These are phyloP conservation scores for Phalaenopsis equestris DNA, from an alignment of 106 monocot species.

Conservation along the genomic window DNA sequence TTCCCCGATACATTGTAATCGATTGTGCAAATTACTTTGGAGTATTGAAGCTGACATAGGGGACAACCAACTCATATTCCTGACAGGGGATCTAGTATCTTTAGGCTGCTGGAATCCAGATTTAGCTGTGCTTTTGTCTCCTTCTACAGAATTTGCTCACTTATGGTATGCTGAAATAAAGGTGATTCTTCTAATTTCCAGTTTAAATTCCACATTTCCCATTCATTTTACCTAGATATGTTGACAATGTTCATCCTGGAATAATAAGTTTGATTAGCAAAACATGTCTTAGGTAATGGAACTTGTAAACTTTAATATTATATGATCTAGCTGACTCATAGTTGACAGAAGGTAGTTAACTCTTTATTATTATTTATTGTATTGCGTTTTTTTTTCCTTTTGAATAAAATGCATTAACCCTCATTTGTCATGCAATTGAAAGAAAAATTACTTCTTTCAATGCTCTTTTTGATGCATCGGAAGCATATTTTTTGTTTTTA, in stretches of 20 bases:
- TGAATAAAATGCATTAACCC: not conserved
- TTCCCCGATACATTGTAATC: constrained; percentile 22
- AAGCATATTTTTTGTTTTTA: not conserved
- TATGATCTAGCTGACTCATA: not conserved
- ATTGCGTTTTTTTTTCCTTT: not conserved
- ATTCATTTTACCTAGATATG: not conserved
- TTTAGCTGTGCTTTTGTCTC: constrained; percentile 65
- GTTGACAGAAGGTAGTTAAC: not conserved
- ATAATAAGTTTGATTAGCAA: not conserved
- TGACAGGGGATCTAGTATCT: constrained; percentile 69
- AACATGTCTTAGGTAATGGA: not conserved
- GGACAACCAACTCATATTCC: constrained; percentile 45
- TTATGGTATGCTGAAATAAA: constrained; percentile 68
- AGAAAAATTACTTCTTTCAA: not conserved
- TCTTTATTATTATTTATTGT: not conserved
- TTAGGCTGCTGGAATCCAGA: constrained; percentile 89
- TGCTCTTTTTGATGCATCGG: not conserved
- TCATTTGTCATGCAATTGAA: not conserved
- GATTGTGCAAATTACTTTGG: constrained; percentile 61
- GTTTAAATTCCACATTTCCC: not conserved
- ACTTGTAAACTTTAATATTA: too few relatives aligned
- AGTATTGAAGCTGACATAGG: constrained; percentile 72
- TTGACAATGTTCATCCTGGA: not conserved
- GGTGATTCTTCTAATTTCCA: constrained; percentile 22
- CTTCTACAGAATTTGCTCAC: constrained; percentile 35